Evolutionary conservation across 106 monocot species (phyloP).

Genomic region (Posidonia australis): DNA sequence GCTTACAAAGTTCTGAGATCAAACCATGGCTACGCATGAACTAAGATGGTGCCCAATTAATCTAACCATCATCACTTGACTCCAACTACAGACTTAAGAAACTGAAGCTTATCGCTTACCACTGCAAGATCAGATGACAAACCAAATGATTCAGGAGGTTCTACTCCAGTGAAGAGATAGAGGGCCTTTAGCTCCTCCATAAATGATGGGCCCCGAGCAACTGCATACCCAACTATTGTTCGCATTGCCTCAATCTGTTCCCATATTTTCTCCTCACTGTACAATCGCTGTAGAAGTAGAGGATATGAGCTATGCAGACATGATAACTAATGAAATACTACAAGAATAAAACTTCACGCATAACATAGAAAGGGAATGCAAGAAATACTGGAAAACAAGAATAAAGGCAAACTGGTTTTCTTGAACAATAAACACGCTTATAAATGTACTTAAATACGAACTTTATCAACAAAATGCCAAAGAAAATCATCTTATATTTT

Average conservation of each 20-base stretch:
- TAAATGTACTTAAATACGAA: no score
- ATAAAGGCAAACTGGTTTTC: no score
- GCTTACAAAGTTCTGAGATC: no score
- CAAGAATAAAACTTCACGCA: neutral
- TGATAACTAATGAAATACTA: neutral
- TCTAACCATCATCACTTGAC: constrained; percentile 12
- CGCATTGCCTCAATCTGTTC: constrained; percentile 29
- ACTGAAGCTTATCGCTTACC: constrained; percentile 25
- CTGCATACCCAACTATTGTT: constrained; percentile 26
- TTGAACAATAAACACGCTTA: no score
- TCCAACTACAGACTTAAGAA: constrained; percentile 34
- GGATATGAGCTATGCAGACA: neutral
- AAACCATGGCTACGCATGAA: no score
- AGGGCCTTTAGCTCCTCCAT: constrained; percentile 35
- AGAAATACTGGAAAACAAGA: no score
- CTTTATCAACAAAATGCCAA: no score
- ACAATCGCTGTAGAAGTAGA: constrained; percentile 1
- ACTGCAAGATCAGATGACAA: constrained; percentile 15
- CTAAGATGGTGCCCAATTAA: no score
- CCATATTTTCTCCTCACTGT: constrained; percentile 24
- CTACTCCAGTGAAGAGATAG: constrained; percentile 36
- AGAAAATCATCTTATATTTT: no score
- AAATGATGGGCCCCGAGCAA: neutral
- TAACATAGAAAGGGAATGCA: no score
- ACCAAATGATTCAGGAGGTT: constrained; percentile 21